Base-by-base conservation (phyloP, 768 basidiomycete genomes). In the Pulveroboletus sp. region DNA sequence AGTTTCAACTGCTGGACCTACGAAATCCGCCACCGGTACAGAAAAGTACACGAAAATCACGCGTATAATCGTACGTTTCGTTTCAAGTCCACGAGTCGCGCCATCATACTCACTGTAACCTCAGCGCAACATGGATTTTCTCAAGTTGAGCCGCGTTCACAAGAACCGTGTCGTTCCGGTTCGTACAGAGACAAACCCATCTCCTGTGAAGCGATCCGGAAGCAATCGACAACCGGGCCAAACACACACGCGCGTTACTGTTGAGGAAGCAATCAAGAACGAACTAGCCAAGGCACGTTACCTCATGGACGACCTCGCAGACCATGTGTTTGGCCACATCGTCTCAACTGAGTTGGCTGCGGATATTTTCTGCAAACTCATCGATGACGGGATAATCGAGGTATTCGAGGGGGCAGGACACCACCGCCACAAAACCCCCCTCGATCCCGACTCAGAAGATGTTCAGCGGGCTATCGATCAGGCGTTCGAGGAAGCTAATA, bases 191-290 rank as follows among this genome's bases (percentile, higher is more conserved):
- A 20, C 5, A 4, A 21, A 38, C 19, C 19, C 37, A 12, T 43
- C 33, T n/a, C 43, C 43, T 23, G 6, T n/a, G 21, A 43, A 25
- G 13, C 19, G 35, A n/a, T 9, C 33, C 4, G 47, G 44, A 1
- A 43, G 47, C 8, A 49, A 47, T 14, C 41, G 45, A 34, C 40
- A 40, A 5, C 49, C 47, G 0, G 40, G 47, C 7, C 45, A 55
- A 24, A 23, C 45, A 0, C 32, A 56, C 10, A 59, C 36, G 0
- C 33, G 48, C n/a, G 35, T 33, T 7, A 5, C 5, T 5, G 12
- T 59, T 2, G 43, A 47, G 25, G n/a, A 12, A 2, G 49, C 6
- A n/a, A n/a, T n/a, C n/a, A n/a, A n/a, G n/a, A n/a, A n/a, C n/a
- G n/a, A n/a, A n/a, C n/a, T n/a, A n/a, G n/a, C n/a, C n/a, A n/a